phyloP scores from a whole-genome alignment of 1,139 yeast genomes.

The Kodamaea sp. region DNA sequence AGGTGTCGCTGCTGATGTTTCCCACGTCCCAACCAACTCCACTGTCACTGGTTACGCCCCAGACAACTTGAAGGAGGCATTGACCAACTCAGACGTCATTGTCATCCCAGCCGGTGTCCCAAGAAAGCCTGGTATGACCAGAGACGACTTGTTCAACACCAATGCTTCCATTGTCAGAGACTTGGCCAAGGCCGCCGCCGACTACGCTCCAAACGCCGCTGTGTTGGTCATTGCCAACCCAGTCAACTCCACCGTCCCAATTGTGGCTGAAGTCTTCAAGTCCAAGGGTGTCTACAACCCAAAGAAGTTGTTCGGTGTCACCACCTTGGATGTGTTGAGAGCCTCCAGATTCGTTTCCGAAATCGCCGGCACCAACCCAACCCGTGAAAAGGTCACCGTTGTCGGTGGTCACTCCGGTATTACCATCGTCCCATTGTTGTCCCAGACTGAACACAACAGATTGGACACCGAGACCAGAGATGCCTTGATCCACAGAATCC shows the following conservation, averaged over 20 bases:
- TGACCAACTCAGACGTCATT: slow-evolving; percentile 72
- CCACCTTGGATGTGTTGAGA: slow-evolving; percentile 87
- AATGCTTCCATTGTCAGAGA: slow-evolving; percentile 89
- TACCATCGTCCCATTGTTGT: slow-evolving; percentile 86
- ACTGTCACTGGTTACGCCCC: slow-evolving; percentile 71
- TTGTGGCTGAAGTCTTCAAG: slow-evolving; percentile 83
- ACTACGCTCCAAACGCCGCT: slow-evolving; percentile 71
- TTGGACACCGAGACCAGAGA: slow-evolving; percentile 59
- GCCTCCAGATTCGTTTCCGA: slow-evolving; percentile 69
- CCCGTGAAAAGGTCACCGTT: slow-evolving; percentile 69
- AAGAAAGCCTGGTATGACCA: slow-evolving; percentile 97
- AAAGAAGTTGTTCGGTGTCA: slow-evolving; percentile 84
- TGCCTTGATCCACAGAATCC: slow-evolving; percentile 81
- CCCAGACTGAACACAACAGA: slow-evolving; percentile 57
- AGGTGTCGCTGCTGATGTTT: slow-evolving; percentile 91
- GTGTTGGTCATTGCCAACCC: slow-evolving; percentile 88
- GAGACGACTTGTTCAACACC: slow-evolving; percentile 92
- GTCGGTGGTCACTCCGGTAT: slow-evolving; percentile 98
- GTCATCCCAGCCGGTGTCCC: slow-evolving; percentile 97
- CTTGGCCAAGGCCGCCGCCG: slow-evolving; percentile 79
- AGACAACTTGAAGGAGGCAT: slow-evolving; percentile 58
- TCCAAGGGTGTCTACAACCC: slow-evolving; percentile 76
- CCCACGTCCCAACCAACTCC: slow-evolving; percentile 85
- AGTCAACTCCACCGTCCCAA: slow-evolving; percentile 93
- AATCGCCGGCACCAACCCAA: slow-evolving; percentile 50